phyloP scores from a whole-genome alignment of 2,329 filamentous ascomycete species.

The Macrophomina tecta region DNA sequence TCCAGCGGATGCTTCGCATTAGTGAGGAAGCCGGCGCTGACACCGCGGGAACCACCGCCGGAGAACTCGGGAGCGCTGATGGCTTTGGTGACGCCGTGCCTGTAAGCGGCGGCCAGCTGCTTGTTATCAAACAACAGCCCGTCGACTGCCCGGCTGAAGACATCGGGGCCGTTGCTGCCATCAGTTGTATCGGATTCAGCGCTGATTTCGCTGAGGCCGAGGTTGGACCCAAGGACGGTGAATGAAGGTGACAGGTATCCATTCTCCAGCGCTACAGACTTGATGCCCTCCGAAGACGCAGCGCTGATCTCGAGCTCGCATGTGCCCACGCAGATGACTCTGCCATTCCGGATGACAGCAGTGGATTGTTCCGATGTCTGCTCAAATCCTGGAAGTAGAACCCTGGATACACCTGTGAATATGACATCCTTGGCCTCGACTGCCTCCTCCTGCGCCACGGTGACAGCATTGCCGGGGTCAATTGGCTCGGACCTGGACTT shows the following conservation, averaged over 20 bases:
- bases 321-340: slow-evolving; percentile 62
- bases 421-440: slow-evolving; percentile 51
- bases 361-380: slow-evolving; percentile 38
- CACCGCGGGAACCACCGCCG: slow-evolving; percentile 43
- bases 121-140: slow-evolving; percentile 50
- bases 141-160: slow-evolving; percentile 63
- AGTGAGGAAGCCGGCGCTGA: slow-evolving; percentile 45
- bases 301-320: slow-evolving; percentile 56
- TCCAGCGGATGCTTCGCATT: slow-evolving; percentile 43
- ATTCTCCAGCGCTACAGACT: slow-evolving; percentile 58
- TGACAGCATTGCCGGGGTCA: slow-evolving; percentile 49
- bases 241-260: slow-evolving; percentile 67
- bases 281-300: slow-evolving; percentile 43
- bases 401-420: slow-evolving; percentile 63
- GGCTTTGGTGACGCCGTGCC: slow-evolving; percentile 47
- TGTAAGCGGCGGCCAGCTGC: slow-evolving; percentile 44
- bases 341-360: slow-evolving; percentile 61
- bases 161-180: slow-evolving; percentile 56
- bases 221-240: slow-evolving; percentile 64
- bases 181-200: slow-evolving; percentile 57
- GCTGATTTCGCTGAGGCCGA: slow-evolving; percentile 70
- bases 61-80: slow-evolving; percentile 45
- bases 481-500: slow-evolving; percentile 41
- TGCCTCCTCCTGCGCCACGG: slow-evolving; percentile 41
- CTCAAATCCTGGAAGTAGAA: slow-evolving; percentile 57